Evolutionary conservation across 2,329 filamentous ascomycete genomes (phyloP).

Genomic region (Clarireedia homoeocarpa): DNA sequence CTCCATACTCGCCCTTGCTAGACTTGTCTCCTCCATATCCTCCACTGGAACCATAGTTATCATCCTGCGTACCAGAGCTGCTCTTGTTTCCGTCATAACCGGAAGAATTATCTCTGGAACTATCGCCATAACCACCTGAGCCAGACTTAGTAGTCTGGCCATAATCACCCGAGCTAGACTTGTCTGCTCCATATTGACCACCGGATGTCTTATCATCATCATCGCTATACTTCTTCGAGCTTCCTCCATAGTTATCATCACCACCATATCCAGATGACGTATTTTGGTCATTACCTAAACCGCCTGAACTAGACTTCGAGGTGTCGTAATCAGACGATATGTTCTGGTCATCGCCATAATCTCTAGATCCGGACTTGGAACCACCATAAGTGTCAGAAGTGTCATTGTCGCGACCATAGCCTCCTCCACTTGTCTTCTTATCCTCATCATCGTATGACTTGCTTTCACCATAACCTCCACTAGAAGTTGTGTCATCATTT

Average conservation of each 20-base stretch:
- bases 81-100: background rate
- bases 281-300: background rate
- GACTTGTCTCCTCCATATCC: background rate
- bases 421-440: background rate
- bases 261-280: background rate
- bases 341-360: background rate
- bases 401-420: background rate
- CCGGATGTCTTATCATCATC: background rate
- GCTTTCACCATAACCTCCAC: background rate
- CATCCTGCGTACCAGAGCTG: background rate
- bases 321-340: background rate
- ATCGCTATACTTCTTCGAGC: background rate
- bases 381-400: background rate
- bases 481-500: background rate
- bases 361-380: background rate
- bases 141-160: background rate
- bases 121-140: background rate
- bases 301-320: background rate
- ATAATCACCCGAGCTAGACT: background rate
- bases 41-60: background rate
- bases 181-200: background rate
- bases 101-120: background rate
- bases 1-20: background rate
- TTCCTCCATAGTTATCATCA: background rate
- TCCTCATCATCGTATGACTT: background rate